phyloP scores from a whole-genome alignment of 352 stramenopile species.

The Hyaloperonospora brassicae region DNA sequence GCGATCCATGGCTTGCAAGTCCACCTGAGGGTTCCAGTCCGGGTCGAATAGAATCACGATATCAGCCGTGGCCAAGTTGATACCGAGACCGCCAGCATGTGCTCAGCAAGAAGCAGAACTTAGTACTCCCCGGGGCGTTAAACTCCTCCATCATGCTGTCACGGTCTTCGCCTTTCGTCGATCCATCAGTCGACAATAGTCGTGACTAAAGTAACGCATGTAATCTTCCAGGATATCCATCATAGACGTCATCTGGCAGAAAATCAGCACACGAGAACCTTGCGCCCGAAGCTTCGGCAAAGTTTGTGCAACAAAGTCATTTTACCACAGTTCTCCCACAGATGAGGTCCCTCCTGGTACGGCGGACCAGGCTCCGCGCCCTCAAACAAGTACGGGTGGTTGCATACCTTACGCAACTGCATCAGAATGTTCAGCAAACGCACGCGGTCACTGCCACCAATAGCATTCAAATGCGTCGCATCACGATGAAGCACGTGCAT shows the following conservation, averaged over 20 bases:
- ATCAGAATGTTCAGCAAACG: constrained; percentile 97
- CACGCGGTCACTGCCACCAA: constrained; percentile 93
- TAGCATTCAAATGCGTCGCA: constrained; percentile 93
- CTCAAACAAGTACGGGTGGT: constrained; percentile 99
- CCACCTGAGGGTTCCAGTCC: constrained; percentile 98
- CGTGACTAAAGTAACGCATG: constrained; percentile 85
- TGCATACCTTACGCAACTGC: constrained; percentile 98
- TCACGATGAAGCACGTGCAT: constrained; percentile 95
- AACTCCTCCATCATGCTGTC: constrained; percentile 96
- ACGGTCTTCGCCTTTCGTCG: constrained; percentile 80
- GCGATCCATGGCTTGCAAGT: constrained; percentile 98
- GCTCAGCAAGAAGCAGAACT: constrained; percentile 97
- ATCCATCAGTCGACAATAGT: constrained; percentile 81
- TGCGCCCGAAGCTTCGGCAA: constrained; percentile 81
- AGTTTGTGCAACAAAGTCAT: constrained; percentile 95
- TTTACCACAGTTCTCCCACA: constrained; percentile 99
- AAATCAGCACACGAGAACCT: constrained; percentile 95
- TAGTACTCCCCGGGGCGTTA: constrained; percentile 92
- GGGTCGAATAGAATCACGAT: constrained; percentile 98
- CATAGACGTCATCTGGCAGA: constrained; percentile 99
- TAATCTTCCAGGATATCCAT: constrained; percentile 99
- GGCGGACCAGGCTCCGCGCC: constrained; percentile 95
- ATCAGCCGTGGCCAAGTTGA: constrained; percentile 98
- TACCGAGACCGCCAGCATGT: constrained; percentile 94
- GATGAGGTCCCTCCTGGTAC: constrained; percentile 93